Evolutionary conservation across 1,284 basidiomycete species (phyloP).

Genomic region (Naganishia albida): DNA sequence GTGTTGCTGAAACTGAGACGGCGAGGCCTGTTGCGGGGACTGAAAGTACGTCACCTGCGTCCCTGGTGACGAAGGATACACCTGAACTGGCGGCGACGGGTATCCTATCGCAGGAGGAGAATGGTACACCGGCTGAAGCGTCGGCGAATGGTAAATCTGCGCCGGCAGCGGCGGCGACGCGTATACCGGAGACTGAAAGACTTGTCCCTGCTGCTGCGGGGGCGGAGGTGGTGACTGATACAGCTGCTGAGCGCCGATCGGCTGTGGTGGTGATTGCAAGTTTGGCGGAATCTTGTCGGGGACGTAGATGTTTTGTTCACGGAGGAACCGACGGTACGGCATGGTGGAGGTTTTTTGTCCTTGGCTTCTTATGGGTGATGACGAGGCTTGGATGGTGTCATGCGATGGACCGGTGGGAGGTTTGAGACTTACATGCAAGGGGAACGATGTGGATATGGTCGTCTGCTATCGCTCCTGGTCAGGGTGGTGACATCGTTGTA

Average conservation of each 20-base stretch:
- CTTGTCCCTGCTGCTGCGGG: slow-evolving; percentile 4
- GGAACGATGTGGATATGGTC: too few species aligned
- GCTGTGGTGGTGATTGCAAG: slow-evolving; percentile 8
- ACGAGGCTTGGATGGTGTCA: neutral
- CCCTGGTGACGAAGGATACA: too few species aligned
- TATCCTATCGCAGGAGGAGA: slow-evolving; percentile 11
- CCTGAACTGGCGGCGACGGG: neutral
- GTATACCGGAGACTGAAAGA: slow-evolving; percentile 3
- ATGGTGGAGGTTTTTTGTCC: neutral
- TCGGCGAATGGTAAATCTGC: slow-evolving; percentile 12
- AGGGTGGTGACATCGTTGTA: too few species aligned
- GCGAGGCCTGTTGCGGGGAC: slow-evolving; percentile 15
- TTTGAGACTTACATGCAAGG: neutral
- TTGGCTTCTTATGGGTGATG: neutral
- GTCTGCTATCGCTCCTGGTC: too few species aligned
- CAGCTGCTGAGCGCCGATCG: neutral
- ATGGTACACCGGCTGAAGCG: slow-evolving; percentile 3
- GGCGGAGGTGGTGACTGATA: slow-evolving; percentile 11
- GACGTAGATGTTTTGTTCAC: slow-evolving; percentile 28
- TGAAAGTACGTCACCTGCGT: neutral
- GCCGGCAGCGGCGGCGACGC: neutral
- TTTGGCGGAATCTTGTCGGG: slow-evolving; percentile 10
- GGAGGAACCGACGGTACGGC: slow-evolving; percentile 22
- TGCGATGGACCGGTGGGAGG: neutral
- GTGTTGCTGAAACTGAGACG: slow-evolving; percentile 3